These are phyloP conservation scores for Saccharomycopsis sp. DNA, from an alignment of 805 yeast species.

Conservation along the genomic window DNA sequence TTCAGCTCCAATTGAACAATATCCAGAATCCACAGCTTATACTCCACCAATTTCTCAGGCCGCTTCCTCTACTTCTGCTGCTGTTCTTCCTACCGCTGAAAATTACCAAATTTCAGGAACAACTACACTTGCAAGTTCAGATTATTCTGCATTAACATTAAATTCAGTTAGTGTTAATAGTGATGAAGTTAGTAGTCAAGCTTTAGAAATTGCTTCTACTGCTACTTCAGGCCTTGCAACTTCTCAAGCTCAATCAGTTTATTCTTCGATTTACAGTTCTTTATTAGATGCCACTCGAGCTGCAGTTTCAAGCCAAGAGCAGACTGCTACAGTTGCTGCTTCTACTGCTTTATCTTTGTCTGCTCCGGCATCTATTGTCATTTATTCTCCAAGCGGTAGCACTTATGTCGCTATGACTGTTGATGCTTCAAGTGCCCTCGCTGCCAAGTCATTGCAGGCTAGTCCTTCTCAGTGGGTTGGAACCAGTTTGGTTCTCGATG, in stretches of 20 bases:
- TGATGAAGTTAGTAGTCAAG: neutral
- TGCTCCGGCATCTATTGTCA: slow-evolving; percentile 2
- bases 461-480: slow-evolving; percentile 25
- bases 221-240: too few relatives aligned
- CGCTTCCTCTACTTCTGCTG: neutral
- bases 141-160: too few relatives aligned
- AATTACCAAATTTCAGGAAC: too few relatives aligned
- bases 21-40: too few relatives aligned
- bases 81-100: neutral
- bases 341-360: neutral
- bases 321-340: neutral
- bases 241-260: neutral
- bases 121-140: too few relatives aligned
- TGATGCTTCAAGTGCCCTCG: slow-evolving; percentile 28
- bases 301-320: neutral
- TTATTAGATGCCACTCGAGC: neutral
- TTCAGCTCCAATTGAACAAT: too few relatives aligned
- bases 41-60: neutral
- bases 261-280: neutral
- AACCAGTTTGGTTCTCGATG: slow-evolving; percentile 20
- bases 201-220: neutral
- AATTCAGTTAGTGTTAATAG: too few relatives aligned
- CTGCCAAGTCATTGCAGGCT: neutral
- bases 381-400: neutral
- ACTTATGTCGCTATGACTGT: slow-evolving; percentile 5